Evolutionary conservation across 805 yeast species (phyloP), one percentile per base, ranked within the genome.

Genomic region (Ogataea henricii): DNA sequence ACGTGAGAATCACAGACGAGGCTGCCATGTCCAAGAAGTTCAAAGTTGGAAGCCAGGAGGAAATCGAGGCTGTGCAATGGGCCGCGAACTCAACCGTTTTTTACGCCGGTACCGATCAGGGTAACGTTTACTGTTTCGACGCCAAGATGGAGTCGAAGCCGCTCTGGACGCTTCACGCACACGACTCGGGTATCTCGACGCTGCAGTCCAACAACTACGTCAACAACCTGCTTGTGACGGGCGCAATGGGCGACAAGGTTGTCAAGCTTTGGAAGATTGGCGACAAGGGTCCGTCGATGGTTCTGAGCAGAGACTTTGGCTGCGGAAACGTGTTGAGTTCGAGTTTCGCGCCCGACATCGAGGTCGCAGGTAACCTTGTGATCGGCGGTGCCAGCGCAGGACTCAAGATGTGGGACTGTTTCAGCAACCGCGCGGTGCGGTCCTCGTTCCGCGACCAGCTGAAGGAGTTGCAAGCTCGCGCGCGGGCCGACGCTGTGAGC

Each of bases 161-260:
- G 16, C 60, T 92, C 26, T 94, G 99, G 99, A 89, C 96, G 2
- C 74, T 94, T 57, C 96, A 94, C 67, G 98, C 98, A 2, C 99
- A 94, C 66, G 98, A 94, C 69, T 80, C 96, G 2, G 97, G 96
- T 52, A 85, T 94, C 52, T 85, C 97, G 4, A 76, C 92, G 2
- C 76, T 94, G 56, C 85, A 85, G 56, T 77, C 84, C 30, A 91
- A 89, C 69, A 63, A 65, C 21, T 78, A 72, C 62, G 65, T 89
- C 26, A 83, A 84, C 21, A 94, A 92, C 16, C 70, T 88, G 74
- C 67, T 94, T 62, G 81, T 83, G 20, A 89, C 98, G 1, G 84
- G 94, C 43, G 96, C 97, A 5, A 86, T 87, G 90, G 88, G 91
- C 47, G 99, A 94, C 60, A 88, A 87, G 68, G 68, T 71, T 10